Percentiles rank a stretch among this genome's conserved stretches.
Evolutionary conservation across 2,329 filamentous ascomycete genomes (phyloP).

Genomic region (Coniosporium tulheliwenetii): DNA sequence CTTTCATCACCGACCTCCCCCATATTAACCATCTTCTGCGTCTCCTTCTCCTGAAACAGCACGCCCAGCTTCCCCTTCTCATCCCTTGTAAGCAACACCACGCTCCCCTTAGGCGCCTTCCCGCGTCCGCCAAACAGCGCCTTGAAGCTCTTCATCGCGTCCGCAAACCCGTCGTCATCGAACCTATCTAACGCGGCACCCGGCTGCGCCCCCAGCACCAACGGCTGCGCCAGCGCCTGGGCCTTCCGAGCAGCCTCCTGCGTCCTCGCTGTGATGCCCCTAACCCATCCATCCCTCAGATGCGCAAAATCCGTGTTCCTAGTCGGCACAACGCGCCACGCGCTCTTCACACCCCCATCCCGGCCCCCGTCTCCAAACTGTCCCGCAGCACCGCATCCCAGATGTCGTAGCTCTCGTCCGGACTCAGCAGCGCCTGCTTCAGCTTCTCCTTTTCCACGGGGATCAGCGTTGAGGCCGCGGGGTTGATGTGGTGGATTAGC

Average conservation of each 20-base stretch:
- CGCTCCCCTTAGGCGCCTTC: slow-evolving; percentile 63
- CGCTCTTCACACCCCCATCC: slow-evolving; percentile 49
- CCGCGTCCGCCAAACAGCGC: slow-evolving; percentile 61
- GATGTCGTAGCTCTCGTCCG: slow-evolving; percentile 49
- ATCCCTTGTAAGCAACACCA: slow-evolving; percentile 59
- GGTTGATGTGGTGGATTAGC: slow-evolving; percentile 61
- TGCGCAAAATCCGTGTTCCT: slow-evolving; percentile 90
- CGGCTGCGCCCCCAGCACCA: no score
- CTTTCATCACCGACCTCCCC: slow-evolving; percentile 66
- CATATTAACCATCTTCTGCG: slow-evolving; percentile 38
- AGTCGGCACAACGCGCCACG: slow-evolving; percentile 76
- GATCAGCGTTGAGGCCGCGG: slow-evolving; percentile 67
- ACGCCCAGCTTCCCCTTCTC: slow-evolving; percentile 49
- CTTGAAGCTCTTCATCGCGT: slow-evolving; percentile 64
- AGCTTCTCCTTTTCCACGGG: slow-evolving; percentile 65
- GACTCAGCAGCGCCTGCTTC: slow-evolving; percentile 52
- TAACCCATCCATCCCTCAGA: slow-evolving; percentile 78
- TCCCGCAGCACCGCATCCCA: slow-evolving; percentile 59
- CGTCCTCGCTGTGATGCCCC: slow-evolving; percentile 63
- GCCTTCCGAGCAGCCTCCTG: slow-evolving; percentile 36
- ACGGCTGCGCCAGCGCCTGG: slow-evolving; percentile 18
- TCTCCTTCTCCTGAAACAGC: slow-evolving; percentile 44
- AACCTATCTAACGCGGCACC: slow-evolving; percentile 16
- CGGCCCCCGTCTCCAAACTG: slow-evolving; percentile 13
- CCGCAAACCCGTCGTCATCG: slow-evolving; percentile 61